Evolutionary conservation across 495 filamentous ascomycete genomes (phyloP).

Genomic region (Pseudomonodictys pantanalensis): DNA sequence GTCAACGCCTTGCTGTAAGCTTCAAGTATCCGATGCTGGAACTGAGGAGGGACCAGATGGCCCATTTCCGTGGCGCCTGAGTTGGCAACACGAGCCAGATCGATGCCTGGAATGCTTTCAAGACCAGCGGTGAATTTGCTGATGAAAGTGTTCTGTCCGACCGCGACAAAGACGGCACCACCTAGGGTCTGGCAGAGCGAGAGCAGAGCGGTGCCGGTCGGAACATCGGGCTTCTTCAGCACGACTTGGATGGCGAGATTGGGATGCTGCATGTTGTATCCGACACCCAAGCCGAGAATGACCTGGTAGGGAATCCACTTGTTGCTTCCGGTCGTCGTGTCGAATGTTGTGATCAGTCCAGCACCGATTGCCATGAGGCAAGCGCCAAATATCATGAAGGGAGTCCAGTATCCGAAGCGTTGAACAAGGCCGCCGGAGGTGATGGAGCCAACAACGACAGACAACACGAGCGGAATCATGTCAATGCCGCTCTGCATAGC

Average conservation of each 20-base stretch:
- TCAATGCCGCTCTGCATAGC: constrained; percentile 27
- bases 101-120: constrained; percentile 46
- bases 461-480: constrained; percentile 25
- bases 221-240: constrained; percentile 26
- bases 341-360: constrained; percentile 32
- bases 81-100: not conserved
- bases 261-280: constrained; percentile 31
- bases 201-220: constrained; percentile 33
- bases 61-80: constrained; percentile 23
- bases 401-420: constrained; percentile 71
- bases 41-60: not conserved
- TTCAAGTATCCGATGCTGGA: constrained; percentile 4
- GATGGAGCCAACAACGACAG: constrained; percentile 53
- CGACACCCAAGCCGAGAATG: constrained; percentile 30
- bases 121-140: constrained; percentile 40
- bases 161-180: constrained; percentile 39
- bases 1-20: constrained; percentile 23
- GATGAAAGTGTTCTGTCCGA: constrained; percentile 39
- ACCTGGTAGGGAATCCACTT: constrained; percentile 35
- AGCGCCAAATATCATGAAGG: constrained; percentile 47
- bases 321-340: not conserved
- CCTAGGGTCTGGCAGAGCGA: constrained; percentile 39
- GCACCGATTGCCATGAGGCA: constrained; percentile 22
- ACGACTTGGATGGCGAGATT: constrained; percentile 30
- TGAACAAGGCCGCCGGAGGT: constrained; percentile 60